Conservation (phyloP, 2,329 filamentous ascomycete genomes). For the Ophiostoma triangulosporum region DNA sequence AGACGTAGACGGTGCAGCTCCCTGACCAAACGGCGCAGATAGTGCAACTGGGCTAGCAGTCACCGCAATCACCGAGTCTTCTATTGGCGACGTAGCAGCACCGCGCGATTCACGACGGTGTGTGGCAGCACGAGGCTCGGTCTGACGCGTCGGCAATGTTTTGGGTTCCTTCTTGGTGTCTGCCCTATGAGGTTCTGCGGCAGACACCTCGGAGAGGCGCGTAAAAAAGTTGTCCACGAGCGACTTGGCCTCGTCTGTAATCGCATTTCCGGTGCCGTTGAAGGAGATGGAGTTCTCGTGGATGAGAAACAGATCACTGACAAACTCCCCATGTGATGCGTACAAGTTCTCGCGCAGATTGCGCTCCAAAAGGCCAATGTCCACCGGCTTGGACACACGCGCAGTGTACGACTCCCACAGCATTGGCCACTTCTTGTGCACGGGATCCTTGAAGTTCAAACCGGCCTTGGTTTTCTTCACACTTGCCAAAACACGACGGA, state of each 20-base stretch:
- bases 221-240: constrained; percentile 44
- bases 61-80: constrained; percentile 5
- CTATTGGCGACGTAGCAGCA: constrained; percentile 20
- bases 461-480: constrained; percentile 82
- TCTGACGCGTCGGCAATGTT: constrained; percentile 30
- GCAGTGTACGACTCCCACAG: constrained; percentile 63
- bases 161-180: constrained; percentile 45
- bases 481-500: constrained; percentile 53
- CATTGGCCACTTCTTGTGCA: constrained; percentile 59
- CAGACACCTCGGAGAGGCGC: constrained; percentile 30
- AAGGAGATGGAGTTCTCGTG: constrained; percentile 67
- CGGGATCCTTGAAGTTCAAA: constrained; percentile 60
- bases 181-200: constrained; percentile 42
- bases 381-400: constrained; percentile 64
- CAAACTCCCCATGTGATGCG: constrained; percentile 54
- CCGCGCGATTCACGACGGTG: constrained; percentile 21
- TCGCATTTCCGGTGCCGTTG: constrained; percentile 65
- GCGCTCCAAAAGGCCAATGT: constrained; percentile 68
- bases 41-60: not conserved
- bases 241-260: constrained; percentile 43
- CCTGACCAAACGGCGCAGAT: not conserved
- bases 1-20: constrained; percentile 6
- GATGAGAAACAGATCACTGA: constrained; percentile 62
- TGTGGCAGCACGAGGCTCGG: constrained; percentile 29
- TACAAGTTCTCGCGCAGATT: constrained; percentile 63